Conservation (phyloP, 75 land plant species). For the Cryptomeria japonica region DNA sequence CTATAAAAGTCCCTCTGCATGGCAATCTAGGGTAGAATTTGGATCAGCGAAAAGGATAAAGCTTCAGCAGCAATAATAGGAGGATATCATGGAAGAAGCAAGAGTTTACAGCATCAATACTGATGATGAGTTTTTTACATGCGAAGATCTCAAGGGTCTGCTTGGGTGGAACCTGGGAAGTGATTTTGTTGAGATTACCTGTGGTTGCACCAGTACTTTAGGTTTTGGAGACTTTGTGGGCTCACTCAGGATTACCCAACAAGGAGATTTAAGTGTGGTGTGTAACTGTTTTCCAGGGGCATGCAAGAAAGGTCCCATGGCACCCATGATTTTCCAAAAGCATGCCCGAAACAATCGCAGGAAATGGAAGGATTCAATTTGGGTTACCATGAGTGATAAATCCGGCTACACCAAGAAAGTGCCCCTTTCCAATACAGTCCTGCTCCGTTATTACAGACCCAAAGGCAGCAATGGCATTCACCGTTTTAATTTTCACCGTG, state of each 20-base stretch:
- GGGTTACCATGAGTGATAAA: neutral
- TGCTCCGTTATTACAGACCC: neutral
- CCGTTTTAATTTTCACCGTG: neutral
- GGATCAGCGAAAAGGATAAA: too few relatives aligned
- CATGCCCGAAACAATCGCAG: slow-evolving; percentile 2
- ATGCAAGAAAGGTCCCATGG: slow-evolving; percentile 27
- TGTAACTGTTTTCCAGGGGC: slow-evolving; percentile 69
- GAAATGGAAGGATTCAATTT: slow-evolving; percentile 5
- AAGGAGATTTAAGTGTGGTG: slow-evolving; percentile 48
- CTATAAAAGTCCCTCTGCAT: too few relatives aligned
- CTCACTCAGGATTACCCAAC: slow-evolving; percentile 45
- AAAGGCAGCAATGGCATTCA: neutral
- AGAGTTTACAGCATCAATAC: neutral
- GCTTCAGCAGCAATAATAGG: neutral
- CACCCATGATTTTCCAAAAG: neutral
- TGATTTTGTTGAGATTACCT: slow-evolving; percentile 53
- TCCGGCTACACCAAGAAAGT: neutral
- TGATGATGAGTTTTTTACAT: slow-evolving; percentile 23
- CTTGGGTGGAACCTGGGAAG: slow-evolving; percentile 40
- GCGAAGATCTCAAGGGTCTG: slow-evolving; percentile 54
- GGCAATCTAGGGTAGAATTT: too few relatives aligned
- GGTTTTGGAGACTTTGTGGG: slow-evolving; percentile 71
- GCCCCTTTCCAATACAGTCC: neutral
- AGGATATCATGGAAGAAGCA: neutral
- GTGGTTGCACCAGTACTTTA: slow-evolving; percentile 73